phyloP scores from a whole-genome alignment of 345 rosid species.

The Eucalyptus sp. region DNA sequence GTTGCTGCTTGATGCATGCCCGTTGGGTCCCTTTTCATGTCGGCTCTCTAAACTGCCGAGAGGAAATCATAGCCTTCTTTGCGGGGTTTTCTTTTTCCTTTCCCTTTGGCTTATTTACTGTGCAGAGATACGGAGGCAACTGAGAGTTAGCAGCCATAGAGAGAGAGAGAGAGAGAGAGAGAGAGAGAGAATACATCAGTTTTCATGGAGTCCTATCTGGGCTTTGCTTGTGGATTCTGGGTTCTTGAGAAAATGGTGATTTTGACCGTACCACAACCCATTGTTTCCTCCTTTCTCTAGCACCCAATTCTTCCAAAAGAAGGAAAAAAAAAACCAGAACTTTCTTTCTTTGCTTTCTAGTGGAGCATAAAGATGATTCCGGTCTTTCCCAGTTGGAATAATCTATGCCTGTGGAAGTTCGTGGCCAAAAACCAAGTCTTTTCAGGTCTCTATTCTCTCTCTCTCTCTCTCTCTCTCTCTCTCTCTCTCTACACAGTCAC shows the following conservation, averaged over 20 bases:
- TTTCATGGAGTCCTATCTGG: background rate
- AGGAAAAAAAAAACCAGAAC: background rate
- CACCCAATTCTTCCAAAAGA: background rate
- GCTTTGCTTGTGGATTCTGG: constrained; percentile 3
- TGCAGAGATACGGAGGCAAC: background rate
- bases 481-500: background rate
- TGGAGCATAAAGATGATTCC: constrained; percentile 12
- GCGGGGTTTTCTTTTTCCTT: background rate
- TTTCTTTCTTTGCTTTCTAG: background rate
- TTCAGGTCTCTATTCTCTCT: background rate
- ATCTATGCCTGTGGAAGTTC: background rate
- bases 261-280: constrained; percentile 2
- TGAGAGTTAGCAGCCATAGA: background rate
- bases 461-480: background rate
- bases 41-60: constrained; percentile 4
- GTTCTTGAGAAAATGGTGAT: background rate
- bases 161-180: background rate
- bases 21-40: constrained; percentile 25
- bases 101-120: background rate
- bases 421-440: background rate
- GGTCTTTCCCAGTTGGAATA: constrained; percentile 2
- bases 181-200: background rate
- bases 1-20: constrained; percentile 10
- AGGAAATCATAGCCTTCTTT: background rate
- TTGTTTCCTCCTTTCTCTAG: constrained; percentile 1